These are phyloP conservation scores for Arthrobotrys musiformis DNA, from an alignment of 2,329 filamentous ascomycete genomes.

Conservation along the genomic window DNA sequence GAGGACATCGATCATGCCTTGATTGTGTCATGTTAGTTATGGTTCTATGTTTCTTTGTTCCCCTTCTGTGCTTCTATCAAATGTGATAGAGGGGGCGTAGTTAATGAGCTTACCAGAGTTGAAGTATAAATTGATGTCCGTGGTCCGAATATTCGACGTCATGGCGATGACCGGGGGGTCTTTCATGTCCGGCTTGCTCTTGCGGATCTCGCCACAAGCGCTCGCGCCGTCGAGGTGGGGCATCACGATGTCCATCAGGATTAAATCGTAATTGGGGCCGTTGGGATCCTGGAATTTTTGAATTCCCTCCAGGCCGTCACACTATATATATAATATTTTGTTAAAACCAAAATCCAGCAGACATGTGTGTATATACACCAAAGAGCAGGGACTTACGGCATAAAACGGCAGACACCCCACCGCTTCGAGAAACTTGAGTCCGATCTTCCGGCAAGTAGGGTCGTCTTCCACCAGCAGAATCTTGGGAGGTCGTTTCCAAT, in stretches of 20 bases:
- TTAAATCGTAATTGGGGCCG: slow-evolving; percentile 71
- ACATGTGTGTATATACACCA: background rate
- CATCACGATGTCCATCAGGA: slow-evolving; percentile 97
- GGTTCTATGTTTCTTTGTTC: background rate
- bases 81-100: background rate
- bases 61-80: background rate
- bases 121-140: slow-evolving; percentile 97
- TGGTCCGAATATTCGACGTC: slow-evolving; percentile 97
- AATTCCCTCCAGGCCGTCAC: slow-evolving; percentile 89
- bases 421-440: slow-evolving; percentile 73
- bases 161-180: slow-evolving; percentile 93
- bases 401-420: slow-evolving; percentile 76
- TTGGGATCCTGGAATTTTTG: slow-evolving; percentile 72
- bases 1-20: slow-evolving; percentile 98
- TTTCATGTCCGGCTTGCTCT: slow-evolving; percentile 59
- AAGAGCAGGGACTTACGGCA: slow-evolving; percentile 68
- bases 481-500: slow-evolving; percentile 75
- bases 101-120: slow-evolving; percentile 77
- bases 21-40: background rate
- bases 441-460: slow-evolving; percentile 74
- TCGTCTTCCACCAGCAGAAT: slow-evolving; percentile 92
- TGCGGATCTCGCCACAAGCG: slow-evolving; percentile 88
- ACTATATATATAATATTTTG: slow-evolving; percentile 65
- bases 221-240: slow-evolving; percentile 94
- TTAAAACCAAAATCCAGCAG: background rate